Percentiles rank a stretch among this genome's conserved stretches.
Evolutionary conservation across 2,329 filamentous ascomycete genomes (phyloP).

Genomic region (Beauveria australis): DNA sequence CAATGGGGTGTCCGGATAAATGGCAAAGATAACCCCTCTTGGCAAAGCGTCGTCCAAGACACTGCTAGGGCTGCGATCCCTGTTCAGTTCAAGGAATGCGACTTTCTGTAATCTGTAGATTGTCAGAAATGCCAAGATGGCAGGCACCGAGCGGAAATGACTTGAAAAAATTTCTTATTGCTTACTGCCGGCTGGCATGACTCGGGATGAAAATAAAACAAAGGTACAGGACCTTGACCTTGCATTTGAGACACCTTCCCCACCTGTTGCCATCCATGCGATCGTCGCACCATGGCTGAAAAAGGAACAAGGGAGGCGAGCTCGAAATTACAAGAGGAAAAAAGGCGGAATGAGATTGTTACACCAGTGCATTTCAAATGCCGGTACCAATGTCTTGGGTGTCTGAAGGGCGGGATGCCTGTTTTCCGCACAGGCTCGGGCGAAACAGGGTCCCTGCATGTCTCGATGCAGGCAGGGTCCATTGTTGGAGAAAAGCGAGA

Average conservation of each 20-base stretch:
- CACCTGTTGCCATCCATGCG: conserved; percentile 6
- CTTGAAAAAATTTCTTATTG: neutral
- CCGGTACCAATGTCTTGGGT: conserved; percentile 4
- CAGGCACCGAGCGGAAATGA: neutral
- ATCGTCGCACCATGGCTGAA: conserved; percentile 3
- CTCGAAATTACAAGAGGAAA: neutral
- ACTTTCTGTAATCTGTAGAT: neutral
- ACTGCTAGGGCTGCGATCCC: neutral
- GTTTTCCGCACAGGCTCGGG: neutral
- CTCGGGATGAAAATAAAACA: conserved; percentile 7
- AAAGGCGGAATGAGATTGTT: neutral
- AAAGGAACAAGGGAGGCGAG: neutral
- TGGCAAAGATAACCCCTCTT: neutral
- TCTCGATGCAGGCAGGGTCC: neutral
- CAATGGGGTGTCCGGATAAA: neutral
- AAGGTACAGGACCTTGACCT: neutral
- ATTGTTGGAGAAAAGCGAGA: neutral
- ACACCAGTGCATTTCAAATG: neutral
- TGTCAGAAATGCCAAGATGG: neutral
- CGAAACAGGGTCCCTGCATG: conserved; percentile 4
- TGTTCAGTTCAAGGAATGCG: neutral
- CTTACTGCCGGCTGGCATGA: neutral
- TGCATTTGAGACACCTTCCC: conserved; percentile 4
- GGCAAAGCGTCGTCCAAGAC: neutral
- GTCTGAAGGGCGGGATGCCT: neutral